Base-by-base conservation (phyloP, 768 basidiomycete genomes). In the Leccinum ochraceum region DNA sequence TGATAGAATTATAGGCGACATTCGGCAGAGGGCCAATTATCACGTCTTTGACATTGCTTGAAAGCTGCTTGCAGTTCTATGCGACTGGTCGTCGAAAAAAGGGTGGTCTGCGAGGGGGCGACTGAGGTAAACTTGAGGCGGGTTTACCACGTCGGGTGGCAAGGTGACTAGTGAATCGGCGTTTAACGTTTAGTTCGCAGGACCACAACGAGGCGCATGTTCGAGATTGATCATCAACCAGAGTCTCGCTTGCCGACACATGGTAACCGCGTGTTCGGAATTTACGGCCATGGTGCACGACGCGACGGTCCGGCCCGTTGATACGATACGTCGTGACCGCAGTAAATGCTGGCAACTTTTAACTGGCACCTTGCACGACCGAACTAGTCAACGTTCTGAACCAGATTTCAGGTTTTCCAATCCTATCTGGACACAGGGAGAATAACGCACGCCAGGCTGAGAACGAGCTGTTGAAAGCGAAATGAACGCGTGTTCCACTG, bases 211-310 rank as follows among this genome's bases (percentile, higher is more conserved):
- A 74, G 69, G 75, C 72, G 57, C 46, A 34, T 60, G 72, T 56
- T 60, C 60, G 34, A 26, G 58, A 71, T 61, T 65, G 60, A 63
- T 70, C 63, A 61, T 66, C 56, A 61, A 64, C 60, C 56, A 62
- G 64, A 20, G 44, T 46, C 44, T 67, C 63, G 65, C 65, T 69
- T 71, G 63, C 62, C 58, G 62, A 67, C 69, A 66, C 77, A 68
- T 77, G 77, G 63, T 50, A 55, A 62, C 67, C 69, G 73, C 77
- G 67, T 78, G 77, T 72, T 68, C 59, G 55, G 66, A 67, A 59
- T 69, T 74, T 72, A 67, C 62, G 70, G 73, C 64, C 62, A 67
- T 67, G 66, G 63, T 64, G 69, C 59, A 55, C 60, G 49, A 49
- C 55, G 54, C 59, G 62, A 61, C 61, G 39, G 39, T n/a, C 42